These are phyloP conservation scores for Leishmania arabica DNA, from an alignment of 208 protist genomes.

Conservation along the genomic window DNA sequence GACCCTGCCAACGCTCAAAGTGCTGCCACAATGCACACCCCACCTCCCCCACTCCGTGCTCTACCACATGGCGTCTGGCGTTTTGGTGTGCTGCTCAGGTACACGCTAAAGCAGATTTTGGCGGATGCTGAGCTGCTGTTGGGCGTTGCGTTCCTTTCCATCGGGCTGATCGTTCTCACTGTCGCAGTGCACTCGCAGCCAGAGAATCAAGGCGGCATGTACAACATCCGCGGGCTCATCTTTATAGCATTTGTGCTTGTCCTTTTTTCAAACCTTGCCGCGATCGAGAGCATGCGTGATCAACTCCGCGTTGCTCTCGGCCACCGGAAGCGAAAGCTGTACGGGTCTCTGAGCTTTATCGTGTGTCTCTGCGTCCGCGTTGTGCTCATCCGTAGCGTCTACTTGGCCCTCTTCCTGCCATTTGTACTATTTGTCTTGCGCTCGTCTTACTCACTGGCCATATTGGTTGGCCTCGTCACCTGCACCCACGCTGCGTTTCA, in stretches of 20 bases:
- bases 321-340: conserved; percentile 56
- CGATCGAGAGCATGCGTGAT: conserved; percentile 32
- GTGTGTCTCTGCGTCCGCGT: conserved; percentile 40
- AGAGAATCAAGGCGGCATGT: conserved; percentile 61
- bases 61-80: conserved; percentile 32
- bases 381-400: conserved; percentile 34
- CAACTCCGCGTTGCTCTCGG: conserved; percentile 46
- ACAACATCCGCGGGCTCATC: conserved; percentile 69
- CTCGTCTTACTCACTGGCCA: conserved; percentile 32
- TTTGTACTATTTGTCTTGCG: conserved; percentile 50
- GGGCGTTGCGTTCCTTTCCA: conserved; percentile 16
- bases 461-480: conserved; percentile 46
- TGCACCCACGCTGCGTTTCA: conserved; percentile 52
- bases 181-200: conserved; percentile 38
- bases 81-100: conserved; percentile 45
- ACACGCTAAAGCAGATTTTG: conserved; percentile 32
- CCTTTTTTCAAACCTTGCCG: conserved; percentile 45
- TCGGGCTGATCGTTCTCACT: conserved; percentile 42
- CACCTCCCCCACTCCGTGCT: background rate
- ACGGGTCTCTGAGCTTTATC: conserved; percentile 45
- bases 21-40: background rate
- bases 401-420: conserved; percentile 43
- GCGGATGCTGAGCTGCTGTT: conserved; percentile 32
- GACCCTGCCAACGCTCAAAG: background rate
- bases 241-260: conserved; percentile 59